Base-by-base conservation (phyloP, 495 filamentous ascomycete genomes). In the Xylaria bambusicola region DNA sequence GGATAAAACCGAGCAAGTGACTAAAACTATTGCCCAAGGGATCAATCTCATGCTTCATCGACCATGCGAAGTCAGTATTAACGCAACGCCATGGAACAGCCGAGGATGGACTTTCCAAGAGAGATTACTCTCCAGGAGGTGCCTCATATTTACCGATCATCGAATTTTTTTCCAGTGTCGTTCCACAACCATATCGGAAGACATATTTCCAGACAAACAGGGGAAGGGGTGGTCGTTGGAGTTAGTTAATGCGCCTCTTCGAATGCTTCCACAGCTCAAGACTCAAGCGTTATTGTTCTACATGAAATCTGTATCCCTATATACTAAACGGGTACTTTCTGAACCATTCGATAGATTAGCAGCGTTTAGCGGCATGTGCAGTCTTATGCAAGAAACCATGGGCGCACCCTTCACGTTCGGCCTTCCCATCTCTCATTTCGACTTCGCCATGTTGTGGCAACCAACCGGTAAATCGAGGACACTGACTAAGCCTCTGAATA, bases 41-140 rank as follows among this genome's bases (percentile, higher is more conserved):
- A 46, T 65, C 12, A 44, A 45, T 15, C 49, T 69, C 9, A 40
- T 66, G 42, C 48, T 65, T 9, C 33, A 45, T 7, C 49, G 53
- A 38, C 56, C 56, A 15, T 21, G 47, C 6, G 66, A 69, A 41
- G 52, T 44, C 18, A n/a, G 40, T n/a, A 60, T 69, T 27, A 8
- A 63, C 17, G 52, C 29, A 13, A 64, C 66, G 20, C 17, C 20
- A 2, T 75, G 72, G 73, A 58, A 57, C 23, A 62, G 52, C 9
- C 51, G 74, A 26, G 73, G 52, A 15, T 76, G 74, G 74, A 75
- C 74, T 1, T 76, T 66, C 45, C 74, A 76, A 48, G 73, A 76
- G 61, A 60, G 57, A 9, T n/a, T 73, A 2, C 62, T 76, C 12
- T 73, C 73, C 5, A 55, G 45, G n/a, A 67, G 73, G 6, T 64